Base-by-base conservation (phyloP, 192 early-diverging fungal species). In the Umbelopsis sp. region DNA sequence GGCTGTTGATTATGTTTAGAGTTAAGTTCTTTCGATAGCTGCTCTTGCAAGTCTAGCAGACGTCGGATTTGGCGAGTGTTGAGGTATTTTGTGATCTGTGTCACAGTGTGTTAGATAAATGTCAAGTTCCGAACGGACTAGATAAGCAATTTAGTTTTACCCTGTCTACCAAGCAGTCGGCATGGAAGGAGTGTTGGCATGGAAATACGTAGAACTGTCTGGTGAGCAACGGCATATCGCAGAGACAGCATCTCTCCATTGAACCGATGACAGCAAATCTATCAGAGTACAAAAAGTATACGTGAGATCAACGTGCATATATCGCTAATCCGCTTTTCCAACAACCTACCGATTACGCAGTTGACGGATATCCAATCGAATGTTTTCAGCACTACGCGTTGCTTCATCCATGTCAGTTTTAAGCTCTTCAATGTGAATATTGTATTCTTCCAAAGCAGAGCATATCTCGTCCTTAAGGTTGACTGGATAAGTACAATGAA, bases 361-460 rank as follows among this genome's bases (percentile, higher is more conserved):
- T 37, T 93, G 91, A 1, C 89, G 80, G 70, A 99, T 94, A 67
- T 99, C 97, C 22, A 89, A 75, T 58, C 95, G 86, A 76, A 99
- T 99, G 73, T 89, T 91, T 78, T 97, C 94, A 7, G 96, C 93
- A 71, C 90, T 93, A 64, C 87, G 87, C 3, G 95, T 95, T 2
- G 97, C 93, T 71, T 99, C 98, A 55, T 98, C 96, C 95, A 99
- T 96, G 50, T 97, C 94, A 27, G 74, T 72, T 66, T 94, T 93
- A 68, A 99, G 83, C 35, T 91, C 87, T 41, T 97, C 89, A 66
- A 98, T 94, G 68, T 97, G 90, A 21, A 84, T 76, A 73, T 97
- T 97, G 76, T 98, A 98, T 49, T 97, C 91, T 67, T 97, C 93
- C 12, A 99, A 81, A 6, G 97, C 96, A 6, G 81, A 67, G 74